Evolutionary conservation across 495 filamentous ascomycete genomes (phyloP).

Genomic region (Xeromyces bisporus): DNA sequence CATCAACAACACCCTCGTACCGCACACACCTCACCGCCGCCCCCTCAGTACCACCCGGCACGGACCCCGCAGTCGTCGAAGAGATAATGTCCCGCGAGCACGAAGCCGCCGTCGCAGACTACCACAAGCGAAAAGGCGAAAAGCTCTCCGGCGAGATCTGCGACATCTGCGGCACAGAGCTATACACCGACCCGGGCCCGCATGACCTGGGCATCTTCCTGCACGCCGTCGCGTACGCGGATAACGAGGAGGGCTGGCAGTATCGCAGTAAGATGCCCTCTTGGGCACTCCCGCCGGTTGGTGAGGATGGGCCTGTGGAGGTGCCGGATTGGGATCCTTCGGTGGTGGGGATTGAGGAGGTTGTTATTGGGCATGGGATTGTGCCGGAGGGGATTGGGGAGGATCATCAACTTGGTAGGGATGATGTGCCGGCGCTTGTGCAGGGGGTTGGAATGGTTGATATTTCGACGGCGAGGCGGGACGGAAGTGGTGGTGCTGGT

Average conservation of each 20-base stretch:
- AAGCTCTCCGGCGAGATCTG: conserved; percentile 67
- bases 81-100: conserved; percentile 37
- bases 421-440: conserved; percentile 3
- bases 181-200: conserved; percentile 79
- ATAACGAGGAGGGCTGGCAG: conserved; percentile 61
- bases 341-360: conserved; percentile 20
- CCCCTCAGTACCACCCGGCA: conserved; percentile 24
- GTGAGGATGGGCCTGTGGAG: conserved; percentile 38
- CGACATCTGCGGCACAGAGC: conserved; percentile 61
- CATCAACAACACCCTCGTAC: no score
- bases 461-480: conserved; percentile 2
- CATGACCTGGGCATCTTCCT: conserved; percentile 90
- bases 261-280: conserved; percentile 70
- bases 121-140: conserved; percentile 42
- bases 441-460: conserved; percentile 8
- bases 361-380: conserved; percentile 20
- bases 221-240: conserved; percentile 78
- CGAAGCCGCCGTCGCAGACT: conserved; percentile 74
- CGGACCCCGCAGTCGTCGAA: conserved; percentile 21
- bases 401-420: conserved; percentile 1
- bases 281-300: conserved; percentile 68
- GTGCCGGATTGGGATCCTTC: conserved; percentile 28
- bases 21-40: conserved; percentile 27
- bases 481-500: no score
- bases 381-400: conserved; percentile 13